These are phyloP conservation scores for Neonectria faginata DNA, from an alignment of 2,329 filamentous ascomycete genomes.

Conservation along the genomic window DNA sequence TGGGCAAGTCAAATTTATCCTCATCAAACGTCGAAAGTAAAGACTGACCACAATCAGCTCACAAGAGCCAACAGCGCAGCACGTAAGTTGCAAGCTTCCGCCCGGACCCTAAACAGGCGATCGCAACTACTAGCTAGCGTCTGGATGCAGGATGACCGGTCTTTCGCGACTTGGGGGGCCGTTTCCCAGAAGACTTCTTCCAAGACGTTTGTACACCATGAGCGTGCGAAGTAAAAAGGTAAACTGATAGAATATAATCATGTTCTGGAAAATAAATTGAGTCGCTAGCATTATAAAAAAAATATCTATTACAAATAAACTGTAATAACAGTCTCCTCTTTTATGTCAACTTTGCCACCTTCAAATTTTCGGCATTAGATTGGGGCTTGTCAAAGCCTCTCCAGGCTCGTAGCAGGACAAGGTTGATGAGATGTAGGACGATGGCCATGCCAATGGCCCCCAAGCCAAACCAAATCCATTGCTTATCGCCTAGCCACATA, in stretches of 20 bases:
- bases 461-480: slow-evolving; percentile 50
- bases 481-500: slow-evolving; percentile 59
- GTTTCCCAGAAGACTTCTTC: too few relatives aligned
- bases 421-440: slow-evolving; percentile 37
- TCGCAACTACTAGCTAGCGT: too few relatives aligned
- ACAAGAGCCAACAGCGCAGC: too few relatives aligned
- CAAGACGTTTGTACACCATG: too few relatives aligned
- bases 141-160: too few relatives aligned
- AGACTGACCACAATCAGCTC: too few relatives aligned
- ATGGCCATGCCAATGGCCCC: slow-evolving; percentile 41
- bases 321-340: slow-evolving; percentile 1
- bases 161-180: too few relatives aligned
- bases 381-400: slow-evolving; percentile 27
- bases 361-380: slow-evolving; percentile 27
- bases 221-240: too few relatives aligned
- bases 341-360: slow-evolving; percentile 40
- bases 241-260: not conserved
- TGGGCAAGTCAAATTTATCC: too few relatives aligned
- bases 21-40: too few relatives aligned
- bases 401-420: slow-evolving; percentile 30
- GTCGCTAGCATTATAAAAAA: not conserved
- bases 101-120: too few relatives aligned
- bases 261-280: not conserved
- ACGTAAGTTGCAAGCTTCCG: too few relatives aligned
- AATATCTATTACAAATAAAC: slow-evolving; percentile 19